Base-by-base conservation (phyloP, 345 rosid species). In the Noccaea caerulescens region DNA sequence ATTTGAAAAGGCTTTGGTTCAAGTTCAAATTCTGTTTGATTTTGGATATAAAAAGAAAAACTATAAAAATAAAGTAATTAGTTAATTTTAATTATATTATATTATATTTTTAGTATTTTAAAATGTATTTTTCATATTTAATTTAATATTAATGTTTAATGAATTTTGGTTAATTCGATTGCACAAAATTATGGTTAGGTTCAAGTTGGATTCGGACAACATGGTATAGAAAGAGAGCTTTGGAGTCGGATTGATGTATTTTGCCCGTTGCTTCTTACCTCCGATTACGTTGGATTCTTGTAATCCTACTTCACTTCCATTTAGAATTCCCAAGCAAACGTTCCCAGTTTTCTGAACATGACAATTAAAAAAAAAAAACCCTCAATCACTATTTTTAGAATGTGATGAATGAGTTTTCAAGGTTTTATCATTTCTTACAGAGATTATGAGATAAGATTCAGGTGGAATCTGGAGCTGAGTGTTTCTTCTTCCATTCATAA, bases 321-420 rank as follows among this genome's bases (percentile, higher is more conserved):
- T 81, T 51, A 90, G 71, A 63, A 92, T 81, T 64, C 98, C 98
- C 61, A 88, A 45, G 79, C 98, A 89, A 6, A 72, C 92, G 63
- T 90, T 88, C 13, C 92, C 88, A 20, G 11, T 51, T 65, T 84
- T 69, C 98, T 92, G 80, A 44, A 51, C 4, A 65, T 46, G 23
- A 10, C 4, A 33, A 50, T 4, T 27, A 11, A 14, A 8, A 12
- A 27, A 57, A 23, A 0, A 12, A 27, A 57, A 23, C 0, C 23
- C 23, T 7, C 6, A 7, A 6, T 38, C 8, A 11, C 13, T 12
- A 3, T 56, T 8, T 6, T 42, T 0, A 27, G n/a, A 66, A 23
- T 47, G 4, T 58, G 25, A 49, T 16, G 10, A 62, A 6, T 0
- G 10, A 16, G 58, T 33, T 55, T 71, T 18, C 42, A 4, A 57